These are phyloP conservation scores for Venturia aucupariae DNA, from an alignment of 2,329 filamentous ascomycete species.

Conservation along the genomic window DNA sequence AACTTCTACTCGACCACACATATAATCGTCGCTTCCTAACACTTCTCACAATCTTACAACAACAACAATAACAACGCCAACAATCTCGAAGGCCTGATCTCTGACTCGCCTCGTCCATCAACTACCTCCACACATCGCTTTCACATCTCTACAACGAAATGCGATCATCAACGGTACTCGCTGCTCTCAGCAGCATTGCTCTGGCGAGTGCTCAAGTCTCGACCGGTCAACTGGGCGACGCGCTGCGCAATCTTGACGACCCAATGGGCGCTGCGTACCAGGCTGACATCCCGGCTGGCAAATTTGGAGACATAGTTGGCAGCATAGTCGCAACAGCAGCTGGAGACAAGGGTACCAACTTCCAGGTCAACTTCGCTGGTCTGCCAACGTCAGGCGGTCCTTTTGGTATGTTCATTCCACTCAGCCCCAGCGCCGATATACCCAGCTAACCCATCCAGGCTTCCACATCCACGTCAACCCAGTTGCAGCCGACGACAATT, in stretches of 20 bases:
- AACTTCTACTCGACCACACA: neutral
- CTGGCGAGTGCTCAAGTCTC: slow-evolving; percentile 18
- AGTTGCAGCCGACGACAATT: slow-evolving; percentile 60
- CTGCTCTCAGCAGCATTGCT: neutral
- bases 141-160: neutral
- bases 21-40: neutral
- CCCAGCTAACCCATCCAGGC: slow-evolving; percentile 18
- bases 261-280: slow-evolving; percentile 31
- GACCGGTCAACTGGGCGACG: slow-evolving; percentile 22
- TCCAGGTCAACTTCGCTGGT: slow-evolving; percentile 32
- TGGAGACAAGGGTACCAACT: slow-evolving; percentile 31
- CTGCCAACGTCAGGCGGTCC: slow-evolving; percentile 34
- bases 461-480: slow-evolving; percentile 65
- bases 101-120: neutral
- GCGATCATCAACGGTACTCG: slow-evolving; percentile 4
- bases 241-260: slow-evolving; percentile 29
- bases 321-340: slow-evolving; percentile 25
- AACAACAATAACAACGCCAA: neutral
- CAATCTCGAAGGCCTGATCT: neutral
- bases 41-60: neutral
- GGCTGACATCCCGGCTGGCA: slow-evolving; percentile 19
- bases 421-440: neutral
- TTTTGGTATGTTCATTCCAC: slow-evolving; percentile 28
- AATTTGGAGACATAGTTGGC: slow-evolving; percentile 21
- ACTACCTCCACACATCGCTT: neutral